Conservation (phyloP, 192 early-diverging fungal genomes). For the Dissophora ornata region DNA sequence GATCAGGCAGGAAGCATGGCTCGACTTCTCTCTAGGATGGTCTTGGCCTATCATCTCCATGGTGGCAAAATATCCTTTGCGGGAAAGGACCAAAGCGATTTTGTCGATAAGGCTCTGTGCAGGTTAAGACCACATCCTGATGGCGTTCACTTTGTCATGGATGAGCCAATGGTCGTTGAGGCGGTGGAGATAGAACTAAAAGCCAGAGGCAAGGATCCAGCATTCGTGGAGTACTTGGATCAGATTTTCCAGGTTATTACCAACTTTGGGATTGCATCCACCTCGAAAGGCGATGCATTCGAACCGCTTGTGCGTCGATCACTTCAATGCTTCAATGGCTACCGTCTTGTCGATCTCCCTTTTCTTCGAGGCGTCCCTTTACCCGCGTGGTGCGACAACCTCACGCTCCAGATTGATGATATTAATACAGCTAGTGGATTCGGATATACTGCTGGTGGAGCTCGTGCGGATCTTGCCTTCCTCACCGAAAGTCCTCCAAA, state of each 20-base stretch:
- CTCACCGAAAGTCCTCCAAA: conserved; percentile 21
- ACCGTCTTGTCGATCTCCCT: conserved; percentile 28
- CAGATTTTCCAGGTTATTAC: conserved; percentile 17
- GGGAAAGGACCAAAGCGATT: not conserved
- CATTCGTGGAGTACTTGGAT: conserved; percentile 13
- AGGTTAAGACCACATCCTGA: no score
- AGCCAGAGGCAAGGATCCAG: not conserved
- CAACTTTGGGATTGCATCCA: conserved; percentile 20
- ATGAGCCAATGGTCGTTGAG: conserved; percentile 22
- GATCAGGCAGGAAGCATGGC: not conserved
- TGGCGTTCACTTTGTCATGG: no score
- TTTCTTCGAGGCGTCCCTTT: conserved; percentile 18
- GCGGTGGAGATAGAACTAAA: not conserved
- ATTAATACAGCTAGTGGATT: conserved; percentile 31
- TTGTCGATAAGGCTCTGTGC: not conserved
- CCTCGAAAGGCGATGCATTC: conserved; percentile 16
- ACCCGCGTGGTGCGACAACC: conserved; percentile 22
- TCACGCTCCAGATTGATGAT: conserved; percentile 16
- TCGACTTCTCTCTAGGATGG: conserved; percentile 36
- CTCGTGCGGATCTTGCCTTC: conserved; percentile 8
- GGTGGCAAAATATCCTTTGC: conserved; percentile 28
- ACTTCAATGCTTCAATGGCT: conserved; percentile 30
- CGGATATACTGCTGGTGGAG: conserved; percentile 1
- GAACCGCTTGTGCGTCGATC: conserved; percentile 35
- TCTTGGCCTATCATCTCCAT: conserved; percentile 19